Evolutionary conservation across 495 filamentous ascomycete genomes (phyloP).

Genomic region (Podospora bellae-mahoneyi): DNA sequence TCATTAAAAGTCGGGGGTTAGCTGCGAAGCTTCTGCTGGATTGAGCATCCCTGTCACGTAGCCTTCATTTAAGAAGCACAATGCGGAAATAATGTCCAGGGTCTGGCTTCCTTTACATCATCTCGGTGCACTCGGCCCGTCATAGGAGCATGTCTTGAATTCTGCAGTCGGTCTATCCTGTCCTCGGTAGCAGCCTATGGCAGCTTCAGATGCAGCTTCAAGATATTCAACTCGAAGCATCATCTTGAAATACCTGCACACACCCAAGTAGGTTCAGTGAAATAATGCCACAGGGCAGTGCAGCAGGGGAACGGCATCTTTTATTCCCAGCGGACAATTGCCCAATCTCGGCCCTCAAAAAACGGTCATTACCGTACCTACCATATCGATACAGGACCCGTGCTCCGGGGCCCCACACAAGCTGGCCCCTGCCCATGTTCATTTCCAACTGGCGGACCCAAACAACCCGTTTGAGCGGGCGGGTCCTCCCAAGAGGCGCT

Average conservation of each 20-base stretch:
- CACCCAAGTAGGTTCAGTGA: too few species aligned
- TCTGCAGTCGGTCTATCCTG: neutral
- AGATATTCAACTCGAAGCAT: neutral
- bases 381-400: neutral
- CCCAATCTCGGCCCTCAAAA: neutral
- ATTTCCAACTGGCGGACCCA: neutral
- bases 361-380: neutral
- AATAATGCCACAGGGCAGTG: too few species aligned
- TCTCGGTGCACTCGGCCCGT: constrained; percentile 1
- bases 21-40: constrained; percentile 9
- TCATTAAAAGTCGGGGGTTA: constrained; percentile 16
- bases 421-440: neutral
- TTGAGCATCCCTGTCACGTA: constrained; percentile 14
- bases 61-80: constrained; percentile 12
- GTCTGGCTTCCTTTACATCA: constrained; percentile 1
- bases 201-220: neutral
- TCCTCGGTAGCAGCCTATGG: neutral
- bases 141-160: neutral
- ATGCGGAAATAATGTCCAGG: constrained; percentile 10
- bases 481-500: neutral
- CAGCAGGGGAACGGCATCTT: neutral
- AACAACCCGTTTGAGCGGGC: neutral
- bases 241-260: neutral
- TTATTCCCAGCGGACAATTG: neutral
- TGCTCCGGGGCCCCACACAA: constrained; percentile 4